Evolutionary conservation across 2,329 filamentous ascomycete species (phyloP).

Genomic region (Lasiodiplodia hormozganensis): DNA sequence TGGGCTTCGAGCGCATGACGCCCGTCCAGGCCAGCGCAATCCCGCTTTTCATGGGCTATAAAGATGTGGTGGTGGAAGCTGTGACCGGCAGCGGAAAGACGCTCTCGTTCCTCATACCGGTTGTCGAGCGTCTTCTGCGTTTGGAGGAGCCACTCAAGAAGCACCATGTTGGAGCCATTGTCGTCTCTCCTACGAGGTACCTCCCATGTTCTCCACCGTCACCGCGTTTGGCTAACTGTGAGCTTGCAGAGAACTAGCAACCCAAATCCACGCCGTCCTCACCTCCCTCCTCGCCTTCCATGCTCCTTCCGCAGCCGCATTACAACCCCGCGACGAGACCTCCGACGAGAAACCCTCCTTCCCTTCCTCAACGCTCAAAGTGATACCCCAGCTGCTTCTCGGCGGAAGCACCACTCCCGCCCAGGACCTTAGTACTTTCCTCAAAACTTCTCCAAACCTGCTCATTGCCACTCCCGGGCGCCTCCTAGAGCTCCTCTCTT

Average conservation of each 20-base stretch:
- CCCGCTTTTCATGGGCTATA: conserved; percentile 85
- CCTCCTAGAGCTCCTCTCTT: conserved; percentile 84
- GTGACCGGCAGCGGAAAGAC: conserved; percentile 94
- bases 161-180: conserved; percentile 87
- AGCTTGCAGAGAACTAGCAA: conserved; percentile 75
- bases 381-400: conserved; percentile 87
- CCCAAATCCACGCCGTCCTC: conserved; percentile 86
- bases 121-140: conserved; percentile 81
- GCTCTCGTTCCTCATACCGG: conserved; percentile 81
- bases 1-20: conserved; percentile 88
- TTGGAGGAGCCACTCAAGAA: conserved; percentile 84
- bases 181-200: conserved; percentile 82
- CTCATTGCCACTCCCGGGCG: conserved; percentile 90
- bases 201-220: background rate
- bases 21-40: conserved; percentile 94
- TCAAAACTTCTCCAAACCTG: conserved; percentile 84
- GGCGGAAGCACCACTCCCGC: conserved; percentile 82
- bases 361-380: conserved; percentile 58
- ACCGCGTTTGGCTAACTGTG: background rate
- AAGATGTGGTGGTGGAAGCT: conserved; percentile 91
- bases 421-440: conserved; percentile 85
- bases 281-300: conserved; percentile 82
- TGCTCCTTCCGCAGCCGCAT: conserved; percentile 72
- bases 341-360: conserved; percentile 49
- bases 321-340: conserved; percentile 60